Evolutionary conservation across 768 basidiomycete species (phyloP).

Genomic region (Lyophyllum shimeji): DNA sequence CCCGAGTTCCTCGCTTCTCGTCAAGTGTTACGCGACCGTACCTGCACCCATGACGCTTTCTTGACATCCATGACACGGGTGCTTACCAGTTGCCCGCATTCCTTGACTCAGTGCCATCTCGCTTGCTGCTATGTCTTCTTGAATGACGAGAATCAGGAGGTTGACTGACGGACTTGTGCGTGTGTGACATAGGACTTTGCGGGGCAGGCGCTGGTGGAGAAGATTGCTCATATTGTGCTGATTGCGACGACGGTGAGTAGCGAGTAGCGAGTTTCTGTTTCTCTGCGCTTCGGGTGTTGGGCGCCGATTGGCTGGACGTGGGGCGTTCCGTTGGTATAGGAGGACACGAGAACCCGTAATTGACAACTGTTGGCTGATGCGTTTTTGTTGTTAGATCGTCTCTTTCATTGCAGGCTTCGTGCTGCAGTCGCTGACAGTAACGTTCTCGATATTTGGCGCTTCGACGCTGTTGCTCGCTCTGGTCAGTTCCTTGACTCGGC

Average conservation of each 20-base stretch:
- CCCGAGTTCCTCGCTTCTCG: background rate
- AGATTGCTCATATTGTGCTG: conserved; percentile 42
- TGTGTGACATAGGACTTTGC: conserved; percentile 51
- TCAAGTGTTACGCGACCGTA: too few relatives aligned
- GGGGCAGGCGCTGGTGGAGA: conserved; percentile 56
- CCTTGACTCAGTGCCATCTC: background rate
- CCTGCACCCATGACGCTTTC: too few relatives aligned
- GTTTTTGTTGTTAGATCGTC: conserved; percentile 39
- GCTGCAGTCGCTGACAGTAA: conserved; percentile 52
- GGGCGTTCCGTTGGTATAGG: too few relatives aligned
- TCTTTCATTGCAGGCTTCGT: conserved; percentile 60
- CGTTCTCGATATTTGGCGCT: conserved; percentile 48
- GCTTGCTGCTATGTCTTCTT: background rate
- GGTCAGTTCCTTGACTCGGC: conserved; percentile 29
- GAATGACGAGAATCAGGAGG: background rate
- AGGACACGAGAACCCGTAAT: background rate
- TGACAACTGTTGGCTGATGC: conserved; percentile 7
- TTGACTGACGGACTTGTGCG: background rate
- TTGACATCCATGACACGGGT: too few relatives aligned
- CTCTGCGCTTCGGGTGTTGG: background rate
- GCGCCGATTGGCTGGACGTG: background rate
- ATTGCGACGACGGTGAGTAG: conserved; percentile 45
- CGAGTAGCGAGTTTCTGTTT: background rate
- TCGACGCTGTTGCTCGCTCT: conserved; percentile 38
- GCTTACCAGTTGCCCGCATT: background rate